Percentiles rank a stretch among this genome's conserved stretches.
phyloP scores from a whole-genome alignment of 2,329 filamentous ascomycete genomes.

The Monosporascus sp. region DNA sequence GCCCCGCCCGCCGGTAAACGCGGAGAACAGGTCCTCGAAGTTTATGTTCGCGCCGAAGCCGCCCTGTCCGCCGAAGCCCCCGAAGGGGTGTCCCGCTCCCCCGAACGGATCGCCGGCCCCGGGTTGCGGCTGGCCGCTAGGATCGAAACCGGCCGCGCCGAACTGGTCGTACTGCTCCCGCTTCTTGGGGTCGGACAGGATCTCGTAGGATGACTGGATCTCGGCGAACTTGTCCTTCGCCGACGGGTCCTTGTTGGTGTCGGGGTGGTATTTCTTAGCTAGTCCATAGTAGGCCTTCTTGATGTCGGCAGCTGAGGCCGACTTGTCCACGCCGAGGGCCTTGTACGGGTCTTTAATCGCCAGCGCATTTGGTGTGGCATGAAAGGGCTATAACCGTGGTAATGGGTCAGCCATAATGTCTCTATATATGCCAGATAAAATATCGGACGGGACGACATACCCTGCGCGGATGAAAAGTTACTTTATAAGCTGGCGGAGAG shows the following conservation, averaged over 20 bases:
- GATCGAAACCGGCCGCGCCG: constrained; percentile 82
- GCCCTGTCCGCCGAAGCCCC: constrained; percentile 51
- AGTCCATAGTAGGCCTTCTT: constrained; percentile 98
- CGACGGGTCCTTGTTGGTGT: constrained; percentile 92
- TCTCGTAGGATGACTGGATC: constrained; percentile 88
- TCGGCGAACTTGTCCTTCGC: constrained; percentile 95
- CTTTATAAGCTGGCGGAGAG: constrained; percentile 5
- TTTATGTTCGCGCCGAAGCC: constrained; percentile 82
- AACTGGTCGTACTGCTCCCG: constrained; percentile 88
- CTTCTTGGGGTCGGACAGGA: constrained; percentile 89
- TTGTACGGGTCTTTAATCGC: constrained; percentile 77
- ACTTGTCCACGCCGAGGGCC: constrained; percentile 76
- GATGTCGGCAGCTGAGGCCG: constrained; percentile 78
- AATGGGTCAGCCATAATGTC: constrained; percentile 6
- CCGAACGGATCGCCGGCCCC: constrained; percentile 55
- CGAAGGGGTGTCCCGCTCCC: constrained; percentile 53
- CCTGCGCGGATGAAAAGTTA: constrained; percentile 9
- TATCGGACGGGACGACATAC: constrained; percentile 9
- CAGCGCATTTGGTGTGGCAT: constrained; percentile 47
- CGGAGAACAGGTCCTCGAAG: constrained; percentile 92
- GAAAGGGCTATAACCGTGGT: constrained; percentile 42
- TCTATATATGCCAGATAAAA: neutral
- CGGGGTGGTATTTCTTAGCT: constrained; percentile 95
- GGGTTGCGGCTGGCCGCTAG: constrained; percentile 53
- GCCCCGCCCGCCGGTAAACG: constrained; percentile 60